These are phyloP conservation scores for Yamadazyma oceani DNA, from an alignment of 1,139 yeast genomes.

Conservation along the genomic window DNA sequence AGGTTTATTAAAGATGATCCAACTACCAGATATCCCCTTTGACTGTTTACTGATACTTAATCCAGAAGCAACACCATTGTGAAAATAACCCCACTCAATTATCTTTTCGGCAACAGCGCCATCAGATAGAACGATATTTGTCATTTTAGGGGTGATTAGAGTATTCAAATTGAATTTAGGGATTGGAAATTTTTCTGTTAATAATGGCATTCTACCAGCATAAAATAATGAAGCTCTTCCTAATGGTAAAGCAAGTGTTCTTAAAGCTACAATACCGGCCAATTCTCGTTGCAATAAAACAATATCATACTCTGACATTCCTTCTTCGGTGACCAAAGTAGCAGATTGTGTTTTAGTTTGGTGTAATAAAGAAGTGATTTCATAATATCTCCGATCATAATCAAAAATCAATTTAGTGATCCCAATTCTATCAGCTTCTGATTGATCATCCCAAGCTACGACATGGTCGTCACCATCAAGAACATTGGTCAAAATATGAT, in stretches of 20 bases:
- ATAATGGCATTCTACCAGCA: slow-evolving; percentile 71
- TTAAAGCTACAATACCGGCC: slow-evolving; percentile 61
- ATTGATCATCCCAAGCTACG: slow-evolving; percentile 65
- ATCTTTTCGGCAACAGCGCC: slow-evolving; percentile 51
- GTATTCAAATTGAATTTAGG: slow-evolving; percentile 75
- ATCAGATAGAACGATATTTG: slow-evolving; percentile 61
- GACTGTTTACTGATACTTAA: slow-evolving; percentile 70
- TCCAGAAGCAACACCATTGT: slow-evolving; percentile 90
- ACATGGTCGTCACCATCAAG: slow-evolving; percentile 46
- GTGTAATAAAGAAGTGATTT: slow-evolving; percentile 69
- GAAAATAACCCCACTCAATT: slow-evolving; percentile 85
- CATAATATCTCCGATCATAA: slow-evolving; percentile 76
- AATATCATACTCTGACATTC: slow-evolving; percentile 53
- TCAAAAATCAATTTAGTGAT: slow-evolving; percentile 75
- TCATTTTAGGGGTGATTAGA: slow-evolving; percentile 63
- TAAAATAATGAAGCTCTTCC: slow-evolving; percentile 77
- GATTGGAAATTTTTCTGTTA: slow-evolving; percentile 82
- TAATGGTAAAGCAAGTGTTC: slow-evolving; percentile 75
- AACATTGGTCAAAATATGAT: slow-evolving; percentile 45
- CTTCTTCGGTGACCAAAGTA: slow-evolving; percentile 34
- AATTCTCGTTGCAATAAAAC: slow-evolving; percentile 60
- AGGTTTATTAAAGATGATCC: slow-evolving; percentile 90
- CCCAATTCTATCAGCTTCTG: slow-evolving; percentile 64
- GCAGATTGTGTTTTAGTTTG: slow-evolving; percentile 66
- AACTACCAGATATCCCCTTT: slow-evolving; percentile 78